Conservation (phyloP, 1,284 basidiomycete species). For the Ceratobasidium papillatum region DNA sequence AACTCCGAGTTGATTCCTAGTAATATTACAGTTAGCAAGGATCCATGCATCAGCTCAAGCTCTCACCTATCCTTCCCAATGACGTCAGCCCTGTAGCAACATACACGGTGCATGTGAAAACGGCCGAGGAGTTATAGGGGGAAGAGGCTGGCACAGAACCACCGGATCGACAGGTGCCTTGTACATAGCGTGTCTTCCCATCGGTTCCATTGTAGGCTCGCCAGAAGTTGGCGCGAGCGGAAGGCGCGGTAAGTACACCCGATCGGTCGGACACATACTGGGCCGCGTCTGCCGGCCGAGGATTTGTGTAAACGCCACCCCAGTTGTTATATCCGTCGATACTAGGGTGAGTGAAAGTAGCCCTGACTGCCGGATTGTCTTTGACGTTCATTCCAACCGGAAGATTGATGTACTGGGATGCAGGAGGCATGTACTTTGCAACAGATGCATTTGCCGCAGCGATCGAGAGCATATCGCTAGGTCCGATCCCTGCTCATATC, state of each 20-base stretch:
- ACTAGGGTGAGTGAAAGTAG: conserved; percentile 70
- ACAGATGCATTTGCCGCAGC: conserved; percentile 60
- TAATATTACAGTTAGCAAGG: conserved; percentile 67
- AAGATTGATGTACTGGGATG: conserved; percentile 64
- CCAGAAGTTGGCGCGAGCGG: conserved; percentile 71
- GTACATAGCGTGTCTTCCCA: conserved; percentile 57
- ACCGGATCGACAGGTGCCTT: conserved; percentile 69
- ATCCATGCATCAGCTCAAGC: conserved; percentile 49
- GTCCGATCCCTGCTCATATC: conserved; percentile 70
- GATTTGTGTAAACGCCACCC: conserved; percentile 62
- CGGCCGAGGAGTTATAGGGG: conserved; percentile 63
- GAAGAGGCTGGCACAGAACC: conserved; percentile 61
- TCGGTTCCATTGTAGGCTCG: conserved; percentile 60
- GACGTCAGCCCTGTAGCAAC: conserved; percentile 10
- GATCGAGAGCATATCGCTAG: conserved; percentile 65
- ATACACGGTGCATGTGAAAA: conserved; percentile 65
- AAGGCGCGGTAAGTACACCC: conserved; percentile 65
- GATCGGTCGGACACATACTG: conserved; percentile 63
- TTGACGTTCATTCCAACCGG: conserved; percentile 63
- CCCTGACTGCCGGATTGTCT: conserved; percentile 71
- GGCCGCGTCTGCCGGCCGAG: conserved; percentile 62
- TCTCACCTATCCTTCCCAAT: neutral
- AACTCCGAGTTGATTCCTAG: conserved; percentile 65
- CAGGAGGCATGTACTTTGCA: conserved; percentile 60
- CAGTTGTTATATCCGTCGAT: conserved; percentile 68